phyloP scores from a whole-genome alignment of 1,284 basidiomycete genomes.

The Cutaneotrichosporon cutaneum region DNA sequence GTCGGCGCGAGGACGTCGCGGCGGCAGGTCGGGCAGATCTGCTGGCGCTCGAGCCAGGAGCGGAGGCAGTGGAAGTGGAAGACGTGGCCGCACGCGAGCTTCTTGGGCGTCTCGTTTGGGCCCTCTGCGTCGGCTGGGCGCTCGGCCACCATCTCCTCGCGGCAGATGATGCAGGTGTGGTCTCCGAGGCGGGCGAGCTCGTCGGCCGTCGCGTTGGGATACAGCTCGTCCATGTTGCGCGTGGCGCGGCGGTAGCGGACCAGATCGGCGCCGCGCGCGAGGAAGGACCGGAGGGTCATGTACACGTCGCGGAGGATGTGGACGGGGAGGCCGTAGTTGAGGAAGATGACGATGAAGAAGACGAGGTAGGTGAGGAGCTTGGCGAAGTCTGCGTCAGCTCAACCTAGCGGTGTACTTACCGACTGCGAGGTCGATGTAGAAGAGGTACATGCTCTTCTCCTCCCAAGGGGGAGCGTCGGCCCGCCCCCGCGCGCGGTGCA shows the following conservation, averaged over 20 bases:
- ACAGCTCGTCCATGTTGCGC: conserved; percentile 92
- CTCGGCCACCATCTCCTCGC: conserved; percentile 84
- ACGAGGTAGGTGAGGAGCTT: conserved; percentile 88
- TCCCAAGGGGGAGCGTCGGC: conserved; percentile 93
- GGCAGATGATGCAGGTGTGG: conserved; percentile 94
- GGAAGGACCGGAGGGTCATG: conserved; percentile 87
- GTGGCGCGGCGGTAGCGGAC: conserved; percentile 91
- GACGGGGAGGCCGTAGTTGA: conserved; percentile 91
- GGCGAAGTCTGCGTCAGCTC: conserved; percentile 68
- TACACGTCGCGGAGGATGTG: conserved; percentile 97
- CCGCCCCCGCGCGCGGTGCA: conserved; percentile 75
- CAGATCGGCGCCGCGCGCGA: conserved; percentile 79
- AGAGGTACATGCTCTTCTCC: conserved; percentile 94
- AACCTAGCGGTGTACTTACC: conserved; percentile 57
- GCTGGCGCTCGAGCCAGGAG: conserved; percentile 95
- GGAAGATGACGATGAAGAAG: conserved; percentile 89
- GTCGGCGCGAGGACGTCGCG: conserved; percentile 73
- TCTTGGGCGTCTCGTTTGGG: conserved; percentile 94
- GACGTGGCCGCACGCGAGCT: conserved; percentile 91
- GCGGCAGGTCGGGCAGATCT: conserved; percentile 89
- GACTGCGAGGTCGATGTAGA: conserved; percentile 90
- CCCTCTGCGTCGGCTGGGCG: conserved; percentile 57
- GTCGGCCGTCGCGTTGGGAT: conserved; percentile 86
- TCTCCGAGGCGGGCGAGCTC: conserved; percentile 80
- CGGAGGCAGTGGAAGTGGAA: conserved; percentile 98